These are phyloP conservation scores for Phyllosticta capitalensis DNA, from an alignment of 2,329 filamentous ascomycete species.

Conservation along the genomic window DNA sequence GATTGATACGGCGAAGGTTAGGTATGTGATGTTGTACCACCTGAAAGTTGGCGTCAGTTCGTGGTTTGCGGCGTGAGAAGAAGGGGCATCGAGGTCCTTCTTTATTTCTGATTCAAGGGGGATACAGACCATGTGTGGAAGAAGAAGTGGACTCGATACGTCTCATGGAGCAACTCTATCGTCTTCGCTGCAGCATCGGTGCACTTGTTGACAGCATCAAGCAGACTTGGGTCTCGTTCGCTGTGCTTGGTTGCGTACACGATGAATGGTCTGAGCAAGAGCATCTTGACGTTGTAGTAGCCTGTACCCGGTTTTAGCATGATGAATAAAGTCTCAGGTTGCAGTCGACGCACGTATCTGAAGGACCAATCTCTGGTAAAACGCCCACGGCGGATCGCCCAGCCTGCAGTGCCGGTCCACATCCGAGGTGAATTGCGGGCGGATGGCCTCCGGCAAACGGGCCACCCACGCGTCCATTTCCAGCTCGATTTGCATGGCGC, in stretches of 20 bases:
- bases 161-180: slow-evolving; percentile 33
- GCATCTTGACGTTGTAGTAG: slow-evolving; percentile 35
- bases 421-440: slow-evolving; percentile 20
- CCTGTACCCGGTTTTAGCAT: slow-evolving; percentile 1
- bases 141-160: slow-evolving; percentile 30
- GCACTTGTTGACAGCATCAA: slow-evolving; percentile 27
- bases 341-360: slow-evolving; percentile 22
- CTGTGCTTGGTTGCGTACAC: slow-evolving; percentile 20
- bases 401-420: slow-evolving; percentile 20
- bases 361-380: slow-evolving; percentile 30
- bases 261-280: slow-evolving; percentile 30
- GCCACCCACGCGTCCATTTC: slow-evolving; percentile 29
- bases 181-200: slow-evolving; percentile 30
- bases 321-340: too few species aligned
- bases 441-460: slow-evolving; percentile 23
- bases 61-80: too few species aligned
- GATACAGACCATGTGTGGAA: slow-evolving; percentile 33
- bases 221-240: slow-evolving; percentile 16
- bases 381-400: slow-evolving; percentile 28
- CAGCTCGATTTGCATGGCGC: slow-evolving; percentile 27
- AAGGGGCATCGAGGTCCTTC: not conserved
- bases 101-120: not conserved
- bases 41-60: too few species aligned
- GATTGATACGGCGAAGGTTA: slow-evolving; percentile 32
- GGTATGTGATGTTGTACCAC: slow-evolving; percentile 36